Percentiles rank a stretch among this genome's conserved stretches.
Evolutionary conservation across 176 grass and related monocot genomes (phyloP).

Genomic region (Poa annua): DNA sequence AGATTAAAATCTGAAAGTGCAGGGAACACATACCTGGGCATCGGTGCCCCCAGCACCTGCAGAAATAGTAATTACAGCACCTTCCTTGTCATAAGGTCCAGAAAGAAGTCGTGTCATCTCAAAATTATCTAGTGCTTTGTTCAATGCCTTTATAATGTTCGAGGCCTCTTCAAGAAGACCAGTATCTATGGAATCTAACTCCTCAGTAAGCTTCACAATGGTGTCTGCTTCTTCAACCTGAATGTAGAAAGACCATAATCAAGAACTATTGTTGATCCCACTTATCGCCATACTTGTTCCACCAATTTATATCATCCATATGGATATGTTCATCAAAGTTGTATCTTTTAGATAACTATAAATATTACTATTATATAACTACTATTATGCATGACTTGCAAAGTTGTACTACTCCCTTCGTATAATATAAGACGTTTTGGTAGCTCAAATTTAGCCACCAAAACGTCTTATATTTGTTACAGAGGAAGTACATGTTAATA

Average conservation of each 20-base stretch:
- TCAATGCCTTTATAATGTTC: constrained; percentile 79
- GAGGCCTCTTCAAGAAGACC: constrained; percentile 84
- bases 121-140: constrained; percentile 79
- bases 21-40: constrained; percentile 67
- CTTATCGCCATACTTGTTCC: neutral
- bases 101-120: constrained; percentile 96
- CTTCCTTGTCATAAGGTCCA: constrained; percentile 97
- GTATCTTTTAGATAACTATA: no score
- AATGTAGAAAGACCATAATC: constrained; percentile 21
- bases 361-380: no score
- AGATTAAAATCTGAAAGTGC: neutral
- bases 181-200: constrained; percentile 80
- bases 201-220: constrained; percentile 84
- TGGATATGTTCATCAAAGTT: neutral
- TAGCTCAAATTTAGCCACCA: no score
- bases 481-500: neutral
- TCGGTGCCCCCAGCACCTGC: constrained; percentile 97
- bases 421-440: no score
- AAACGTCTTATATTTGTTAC: no score
- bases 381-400: no score
- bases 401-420: no score
- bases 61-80: constrained; percentile 87
- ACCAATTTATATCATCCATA: neutral
- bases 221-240: constrained; percentile 96
- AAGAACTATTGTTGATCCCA: constrained; percentile 22